Percentiles rank a stretch among this genome's conserved stretches.
These are phyloP conservation scores for Cercospora sesami DNA, from an alignment of 2,329 filamentous ascomycete species.

Conservation along the genomic window DNA sequence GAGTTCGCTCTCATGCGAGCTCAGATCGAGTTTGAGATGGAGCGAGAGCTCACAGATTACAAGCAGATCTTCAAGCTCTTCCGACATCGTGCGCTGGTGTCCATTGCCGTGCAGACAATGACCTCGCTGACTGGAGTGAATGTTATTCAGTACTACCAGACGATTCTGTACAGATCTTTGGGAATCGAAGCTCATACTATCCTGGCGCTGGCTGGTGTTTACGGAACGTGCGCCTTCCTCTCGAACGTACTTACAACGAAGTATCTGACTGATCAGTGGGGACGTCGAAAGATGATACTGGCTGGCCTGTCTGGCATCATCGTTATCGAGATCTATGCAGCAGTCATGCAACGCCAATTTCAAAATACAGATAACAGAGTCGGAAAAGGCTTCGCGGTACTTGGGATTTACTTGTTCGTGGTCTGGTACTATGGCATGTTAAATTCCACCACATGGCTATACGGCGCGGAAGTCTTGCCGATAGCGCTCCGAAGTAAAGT, in stretches of 20 bases:
- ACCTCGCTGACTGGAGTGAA: slow-evolving; percentile 59
- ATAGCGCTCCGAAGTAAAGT: slow-evolving; percentile 56
- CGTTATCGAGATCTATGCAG: slow-evolving; percentile 59
- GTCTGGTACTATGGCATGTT: slow-evolving; percentile 47
- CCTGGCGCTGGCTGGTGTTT: slow-evolving; percentile 56
- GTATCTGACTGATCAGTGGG: slow-evolving; percentile 59
- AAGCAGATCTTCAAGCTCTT: slow-evolving; percentile 56
- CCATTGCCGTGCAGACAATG: slow-evolving; percentile 59
- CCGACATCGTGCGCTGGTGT: slow-evolving; percentile 54
- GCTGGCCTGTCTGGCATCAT: slow-evolving; percentile 55
- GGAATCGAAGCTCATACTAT: slow-evolving; percentile 54
- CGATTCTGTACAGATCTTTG: slow-evolving; percentile 57
- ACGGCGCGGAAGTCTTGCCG: slow-evolving; percentile 58
- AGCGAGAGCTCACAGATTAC: slow-evolving; percentile 55
- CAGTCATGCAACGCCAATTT: slow-evolving; percentile 60
- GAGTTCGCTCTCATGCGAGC: slow-evolving; percentile 57
- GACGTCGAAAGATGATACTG: slow-evolving; percentile 60
- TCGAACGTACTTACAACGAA: slow-evolving; percentile 55
- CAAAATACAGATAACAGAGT: slow-evolving; percentile 56
- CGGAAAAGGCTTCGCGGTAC: slow-evolving; percentile 60
- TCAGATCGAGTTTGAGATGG: slow-evolving; percentile 56
- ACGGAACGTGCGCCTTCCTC: slow-evolving; percentile 55
- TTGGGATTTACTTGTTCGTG: slow-evolving; percentile 61
- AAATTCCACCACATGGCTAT: slow-evolving; percentile 39
- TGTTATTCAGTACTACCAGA: slow-evolving; percentile 52